These are phyloP conservation scores for Murraya koenigii DNA, from an alignment of 345 rosid species.

Conservation along the genomic window DNA sequence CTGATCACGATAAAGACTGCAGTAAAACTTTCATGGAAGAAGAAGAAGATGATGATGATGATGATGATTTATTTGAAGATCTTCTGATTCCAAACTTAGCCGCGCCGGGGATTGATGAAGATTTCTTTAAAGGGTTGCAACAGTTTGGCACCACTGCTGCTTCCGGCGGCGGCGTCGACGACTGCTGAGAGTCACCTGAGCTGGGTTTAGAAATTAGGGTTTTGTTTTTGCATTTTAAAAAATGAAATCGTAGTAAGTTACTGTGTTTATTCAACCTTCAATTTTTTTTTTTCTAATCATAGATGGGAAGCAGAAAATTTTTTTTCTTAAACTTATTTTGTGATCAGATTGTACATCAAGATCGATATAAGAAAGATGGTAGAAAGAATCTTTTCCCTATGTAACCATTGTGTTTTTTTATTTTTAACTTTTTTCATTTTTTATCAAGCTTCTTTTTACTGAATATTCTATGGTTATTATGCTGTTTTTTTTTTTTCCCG, in stretches of 20 bases:
- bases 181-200: constrained; percentile 7
- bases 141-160: constrained; percentile 13
- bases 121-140: constrained; percentile 37
- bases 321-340: constrained; percentile 2
- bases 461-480: not conserved
- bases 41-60: not conserved
- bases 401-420: not conserved
- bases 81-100: constrained; percentile 55
- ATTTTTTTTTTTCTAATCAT: not conserved
- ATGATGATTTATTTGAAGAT: constrained; percentile 26
- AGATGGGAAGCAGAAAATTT: not conserved
- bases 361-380: constrained; percentile 14
- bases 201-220: not conserved
- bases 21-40: not conserved
- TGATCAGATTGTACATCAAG: constrained; percentile 1
- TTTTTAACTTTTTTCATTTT: not conserved
- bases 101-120: constrained; percentile 45
- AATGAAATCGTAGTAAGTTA: not conserved
- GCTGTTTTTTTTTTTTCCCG: not conserved
- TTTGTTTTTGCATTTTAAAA: not conserved
- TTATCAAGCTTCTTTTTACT: not conserved
- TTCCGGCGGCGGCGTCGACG: constrained; percentile 22
- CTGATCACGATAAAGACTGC: not conserved
- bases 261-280: not conserved
- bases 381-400: constrained; percentile 23